These are phyloP conservation scores for Cenchrus americanus DNA, from an alignment of 176 grass and related monocot species.

Conservation along the genomic window DNA sequence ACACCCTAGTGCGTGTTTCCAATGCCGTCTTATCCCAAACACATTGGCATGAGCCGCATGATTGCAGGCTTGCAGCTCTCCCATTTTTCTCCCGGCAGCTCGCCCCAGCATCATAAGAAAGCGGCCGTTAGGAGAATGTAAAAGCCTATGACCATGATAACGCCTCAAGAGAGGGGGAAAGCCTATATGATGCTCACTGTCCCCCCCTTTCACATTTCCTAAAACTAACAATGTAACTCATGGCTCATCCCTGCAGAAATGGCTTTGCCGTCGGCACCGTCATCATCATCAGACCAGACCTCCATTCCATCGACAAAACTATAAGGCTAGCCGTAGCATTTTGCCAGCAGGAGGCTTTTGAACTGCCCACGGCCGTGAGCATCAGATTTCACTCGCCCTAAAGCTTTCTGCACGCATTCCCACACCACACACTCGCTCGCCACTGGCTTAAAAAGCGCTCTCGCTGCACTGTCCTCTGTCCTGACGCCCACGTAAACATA, in stretches of 20 bases:
- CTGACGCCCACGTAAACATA: constrained; percentile 23
- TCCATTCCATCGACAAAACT: neutral
- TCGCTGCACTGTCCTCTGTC: constrained; percentile 24
- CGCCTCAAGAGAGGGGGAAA: constrained; percentile 12
- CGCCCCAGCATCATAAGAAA: constrained; percentile 25
- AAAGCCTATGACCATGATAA: constrained; percentile 34
- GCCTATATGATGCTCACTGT: constrained; percentile 30
- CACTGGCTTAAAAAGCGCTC: constrained; percentile 40
- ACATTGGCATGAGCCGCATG: constrained; percentile 23
- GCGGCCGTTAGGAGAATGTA: constrained; percentile 34
- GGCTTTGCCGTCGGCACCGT: constrained; percentile 29
- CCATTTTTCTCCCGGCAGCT: constrained; percentile 10
- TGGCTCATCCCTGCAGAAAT: constrained; percentile 23
- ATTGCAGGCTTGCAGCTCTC: constrained; percentile 38
- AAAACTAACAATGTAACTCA: neutral
- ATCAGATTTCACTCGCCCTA: constrained; percentile 13
- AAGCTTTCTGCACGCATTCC: constrained; percentile 51
- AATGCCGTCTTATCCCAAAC: neutral
- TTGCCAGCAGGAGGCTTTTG: constrained; percentile 15
- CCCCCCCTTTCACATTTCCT: neutral
- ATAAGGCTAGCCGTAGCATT: constrained; percentile 20
- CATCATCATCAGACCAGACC: constrained; percentile 7
- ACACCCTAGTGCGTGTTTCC: neutral
- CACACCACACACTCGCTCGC: constrained; percentile 53
- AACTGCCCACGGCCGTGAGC: constrained; percentile 17